These are phyloP conservation scores for Henningerozyma blattae DNA, from an alignment of 805 yeast species.

Conservation along the genomic window DNA sequence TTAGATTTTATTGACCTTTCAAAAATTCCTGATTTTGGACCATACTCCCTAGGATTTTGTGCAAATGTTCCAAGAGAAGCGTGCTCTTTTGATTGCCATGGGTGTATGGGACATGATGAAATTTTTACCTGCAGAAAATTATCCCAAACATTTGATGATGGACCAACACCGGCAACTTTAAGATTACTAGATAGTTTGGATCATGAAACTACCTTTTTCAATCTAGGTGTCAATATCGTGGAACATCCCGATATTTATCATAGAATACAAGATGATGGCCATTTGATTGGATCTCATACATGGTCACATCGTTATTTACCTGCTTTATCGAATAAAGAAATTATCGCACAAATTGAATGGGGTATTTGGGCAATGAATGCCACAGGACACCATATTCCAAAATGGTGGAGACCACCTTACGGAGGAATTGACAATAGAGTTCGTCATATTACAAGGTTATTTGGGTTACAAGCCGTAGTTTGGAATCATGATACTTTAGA, in stretches of 20 bases:
- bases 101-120: constrained; percentile 69
- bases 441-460: constrained; percentile 62
- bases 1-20: constrained; percentile 53
- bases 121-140: constrained; percentile 60
- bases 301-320: constrained; percentile 90
- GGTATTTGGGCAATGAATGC: constrained; percentile 97
- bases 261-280: constrained; percentile 48
- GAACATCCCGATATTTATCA: constrained; percentile 63
- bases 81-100: constrained; percentile 81
- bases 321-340: constrained; percentile 59
- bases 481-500: constrained; percentile 92
- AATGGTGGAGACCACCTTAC: constrained; percentile 93
- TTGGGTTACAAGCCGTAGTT: constrained; percentile 77
- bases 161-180: constrained; percentile 69
- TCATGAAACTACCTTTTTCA: constrained; percentile 65
- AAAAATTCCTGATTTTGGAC: constrained; percentile 36
- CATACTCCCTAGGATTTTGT: constrained; percentile 51
- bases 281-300: constrained; percentile 77
- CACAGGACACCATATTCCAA: constrained; percentile 75
- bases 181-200: constrained; percentile 42
- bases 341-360: constrained; percentile 89
- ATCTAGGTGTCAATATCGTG: constrained; percentile 72
- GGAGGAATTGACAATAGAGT: constrained; percentile 90
- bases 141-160: constrained; percentile 91
- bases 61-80: constrained; percentile 32